phyloP scores from a whole-genome alignment of 768 basidiomycete genomes.

The Suillus variegatus region DNA sequence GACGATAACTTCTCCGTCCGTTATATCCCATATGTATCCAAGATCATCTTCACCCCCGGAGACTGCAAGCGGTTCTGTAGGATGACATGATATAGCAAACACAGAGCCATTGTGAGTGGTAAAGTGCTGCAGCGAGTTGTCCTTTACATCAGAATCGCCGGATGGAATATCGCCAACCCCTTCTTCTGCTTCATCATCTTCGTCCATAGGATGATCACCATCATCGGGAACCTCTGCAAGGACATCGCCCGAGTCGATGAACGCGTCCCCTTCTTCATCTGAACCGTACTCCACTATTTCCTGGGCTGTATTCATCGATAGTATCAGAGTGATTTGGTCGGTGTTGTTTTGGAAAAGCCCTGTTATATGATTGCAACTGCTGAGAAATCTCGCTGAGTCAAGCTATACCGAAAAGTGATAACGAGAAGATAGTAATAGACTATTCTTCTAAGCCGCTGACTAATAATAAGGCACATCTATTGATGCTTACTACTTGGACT shows the following conservation, averaged over 20 bases:
- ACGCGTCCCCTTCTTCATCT: slow-evolving; percentile 56
- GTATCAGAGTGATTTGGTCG: slow-evolving; percentile 1
- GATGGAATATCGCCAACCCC: slow-evolving; percentile 45
- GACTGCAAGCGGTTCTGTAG: slow-evolving; percentile 74
- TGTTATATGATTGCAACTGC: slow-evolving; percentile 11
- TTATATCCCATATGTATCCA: slow-evolving; percentile 91
- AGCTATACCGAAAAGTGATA: neutral
- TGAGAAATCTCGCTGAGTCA: slow-evolving; percentile 31
- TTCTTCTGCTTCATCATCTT: slow-evolving; percentile 59
- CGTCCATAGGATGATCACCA: slow-evolving; percentile 72
- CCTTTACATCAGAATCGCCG: slow-evolving; percentile 44
- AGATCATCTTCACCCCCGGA: slow-evolving; percentile 96
- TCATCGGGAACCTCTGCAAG: slow-evolving; percentile 65
- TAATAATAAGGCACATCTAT: slow-evolving; percentile 4
- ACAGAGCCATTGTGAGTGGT: slow-evolving; percentile 72
- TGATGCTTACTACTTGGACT: neutral
- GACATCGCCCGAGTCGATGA: slow-evolving; percentile 67
- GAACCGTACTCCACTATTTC: slow-evolving; percentile 40
- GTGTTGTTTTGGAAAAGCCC: neutral
- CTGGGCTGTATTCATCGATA: slow-evolving; percentile 27
- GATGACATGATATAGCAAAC: slow-evolving; percentile 84
- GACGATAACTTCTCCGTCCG: slow-evolving; percentile 75
- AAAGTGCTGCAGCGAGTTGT: slow-evolving; percentile 73
- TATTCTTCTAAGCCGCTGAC: slow-evolving; percentile 7
- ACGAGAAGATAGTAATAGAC: slow-evolving; percentile 7